Evolutionary conservation across 352 stramenopile genomes (phyloP), one percentile per base, ranked within the genome.

Genomic region (Globisporangium yorkense): DNA sequence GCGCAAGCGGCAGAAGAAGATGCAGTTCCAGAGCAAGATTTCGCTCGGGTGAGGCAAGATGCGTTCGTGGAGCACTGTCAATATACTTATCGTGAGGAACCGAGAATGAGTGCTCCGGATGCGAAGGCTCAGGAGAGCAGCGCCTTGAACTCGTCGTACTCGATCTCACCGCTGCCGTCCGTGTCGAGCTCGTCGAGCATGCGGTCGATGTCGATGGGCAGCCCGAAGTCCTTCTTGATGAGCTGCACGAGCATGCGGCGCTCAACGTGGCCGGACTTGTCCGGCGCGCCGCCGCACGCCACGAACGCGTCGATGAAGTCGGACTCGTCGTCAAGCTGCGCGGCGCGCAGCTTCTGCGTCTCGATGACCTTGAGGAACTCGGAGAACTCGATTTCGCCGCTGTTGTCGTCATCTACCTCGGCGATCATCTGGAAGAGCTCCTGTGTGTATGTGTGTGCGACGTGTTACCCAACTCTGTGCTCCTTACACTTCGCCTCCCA

Each of bases 301-400:
- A 98, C 95, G 61, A 98, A 98, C 35, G 94, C 94, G 70, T 98
- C 96, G 62, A 98, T 95, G 76, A 99, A 97, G 66, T 98, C 96
- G 29, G 92, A 97, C 68, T 99, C 94, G 59, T 98, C 93, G 68
- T 98, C 92, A 58, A 97, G 97, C 65, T 98, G 89, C 45, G 87
- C 77, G 5, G 93, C 93, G 16, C 91, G 79, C 46, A 98, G 85
- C 75, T 99, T 99, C 74, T 99, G 96, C 43, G 89, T 92, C 66
- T 98, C 95, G 52, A 99, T 98, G 41, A 99, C 94, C 54, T 98
- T 85, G 37, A 99, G 74, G 67, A 99, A 99, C 72, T 99, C 95
- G 49, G 88, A 75, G 65, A 99, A 99, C 65, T 99, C 96, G 61
- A 99, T 99, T 50, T 95, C 95, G 51, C 93, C 94, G 61, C 88